Conservation (phyloP, 345 rosid genomes). For the Odontarrhena argentea region DNA sequence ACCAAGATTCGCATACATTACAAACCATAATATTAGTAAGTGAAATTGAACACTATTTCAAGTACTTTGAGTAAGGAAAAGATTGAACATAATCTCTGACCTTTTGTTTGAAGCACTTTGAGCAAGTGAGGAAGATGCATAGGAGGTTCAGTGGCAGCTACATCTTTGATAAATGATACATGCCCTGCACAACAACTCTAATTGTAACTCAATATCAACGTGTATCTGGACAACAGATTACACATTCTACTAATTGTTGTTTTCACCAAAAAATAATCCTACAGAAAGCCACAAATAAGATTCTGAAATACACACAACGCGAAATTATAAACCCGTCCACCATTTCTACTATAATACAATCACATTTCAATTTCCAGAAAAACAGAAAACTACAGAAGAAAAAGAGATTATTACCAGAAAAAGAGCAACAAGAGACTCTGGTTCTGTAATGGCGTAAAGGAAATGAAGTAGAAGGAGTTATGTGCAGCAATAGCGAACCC, state of each 20-base stretch:
- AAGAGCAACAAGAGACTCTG: constrained; percentile 50
- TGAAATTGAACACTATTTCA: background rate
- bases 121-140: constrained; percentile 66
- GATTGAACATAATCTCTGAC: constrained; percentile 29
- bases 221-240: constrained; percentile 4
- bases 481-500: constrained; percentile 40
- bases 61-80: background rate
- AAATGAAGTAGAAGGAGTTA: constrained; percentile 44
- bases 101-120: constrained; percentile 75
- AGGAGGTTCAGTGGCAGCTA: constrained; percentile 73
- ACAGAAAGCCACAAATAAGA: constrained; percentile 1
- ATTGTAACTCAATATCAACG: constrained; percentile 3
- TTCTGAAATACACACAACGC: background rate
- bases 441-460: constrained; percentile 49
- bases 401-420: constrained; percentile 48
- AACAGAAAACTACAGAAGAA: background rate
- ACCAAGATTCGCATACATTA: background rate
- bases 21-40: background rate
- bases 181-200: constrained; percentile 50
- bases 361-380: background rate
- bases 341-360: constrained; percentile 1
- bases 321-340: background rate
- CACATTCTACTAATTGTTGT: constrained; percentile 5
- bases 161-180: constrained; percentile 69
- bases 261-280: constrained; percentile 8